Evolutionary conservation across 306 rosid species (phyloP).

Genomic region (Acacia melanoxylon): DNA sequence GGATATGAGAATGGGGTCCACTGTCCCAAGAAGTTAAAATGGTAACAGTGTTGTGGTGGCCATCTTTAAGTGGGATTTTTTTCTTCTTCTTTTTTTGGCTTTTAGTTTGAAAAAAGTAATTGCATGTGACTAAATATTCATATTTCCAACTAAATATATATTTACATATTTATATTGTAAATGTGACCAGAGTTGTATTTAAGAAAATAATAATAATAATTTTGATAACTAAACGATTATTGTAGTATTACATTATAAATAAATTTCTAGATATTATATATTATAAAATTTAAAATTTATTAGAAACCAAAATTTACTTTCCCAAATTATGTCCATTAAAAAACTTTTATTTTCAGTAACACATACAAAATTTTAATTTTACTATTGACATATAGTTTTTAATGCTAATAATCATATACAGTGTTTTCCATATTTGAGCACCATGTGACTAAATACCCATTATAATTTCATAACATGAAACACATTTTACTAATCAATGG

Average conservation of each 20-base stretch:
- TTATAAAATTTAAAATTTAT: too few species aligned
- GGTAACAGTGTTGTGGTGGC: background rate
- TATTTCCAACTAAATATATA: background rate
- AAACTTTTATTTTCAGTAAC: background rate
- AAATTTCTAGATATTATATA: background rate
- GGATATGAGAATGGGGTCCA: slow-evolving; percentile 1
- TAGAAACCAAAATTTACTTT: background rate
- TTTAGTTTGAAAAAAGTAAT: background rate
- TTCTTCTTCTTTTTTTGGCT: background rate
- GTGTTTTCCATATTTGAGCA: too few species aligned
- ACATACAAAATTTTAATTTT: too few species aligned
- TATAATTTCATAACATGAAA: background rate
- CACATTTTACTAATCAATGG: background rate
- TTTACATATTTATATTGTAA: background rate
- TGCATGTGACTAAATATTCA: background rate
- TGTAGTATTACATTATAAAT: background rate
- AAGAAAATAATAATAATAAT: background rate
- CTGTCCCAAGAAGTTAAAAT: background rate
- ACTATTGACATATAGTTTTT: too few species aligned
- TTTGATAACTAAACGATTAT: background rate
- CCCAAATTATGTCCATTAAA: background rate
- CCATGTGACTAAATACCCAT: too few species aligned
- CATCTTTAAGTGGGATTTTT: background rate
- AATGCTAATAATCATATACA: too few species aligned
- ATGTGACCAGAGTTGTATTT: background rate